Base-by-base conservation (phyloP, 208 protist genomes). In the Trypanosoma mega region DNA sequence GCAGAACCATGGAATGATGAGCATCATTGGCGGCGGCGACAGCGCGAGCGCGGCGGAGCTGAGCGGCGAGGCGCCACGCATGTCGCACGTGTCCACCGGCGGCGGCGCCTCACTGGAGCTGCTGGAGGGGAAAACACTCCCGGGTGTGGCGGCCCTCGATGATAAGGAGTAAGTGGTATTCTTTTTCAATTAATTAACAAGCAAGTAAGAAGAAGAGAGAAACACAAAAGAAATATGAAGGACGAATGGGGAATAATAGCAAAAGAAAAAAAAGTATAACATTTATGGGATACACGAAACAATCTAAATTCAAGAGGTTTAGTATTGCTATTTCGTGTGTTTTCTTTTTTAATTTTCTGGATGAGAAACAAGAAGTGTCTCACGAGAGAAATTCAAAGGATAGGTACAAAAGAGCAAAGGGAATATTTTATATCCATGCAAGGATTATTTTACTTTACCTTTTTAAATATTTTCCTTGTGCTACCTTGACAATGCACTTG, bases 81-180 rank as follows among this genome's bases (percentile, higher is more conserved):
- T 99, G 50, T 93, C 81, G 47, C 98, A 99, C 75, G 92, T 99
- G 30, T 97, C 85, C 34, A 99, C 99, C 54, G 99, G 99, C 57
- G 99, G 99, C 56, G 99, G 98, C 68, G 99, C 98, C 8, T 98
- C 94, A 11, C 89, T 99, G 37, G 98, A 99, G 85, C 92, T 99
- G 33, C 92, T 99, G 6, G 98, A 99, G 80, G 98, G 98, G 55
- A 94, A 93, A 72, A 77, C 77, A 36, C 79, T 98, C 7, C 96
- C 95, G 33, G 96, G 95, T 59, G 87, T 98, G 18, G 77, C 80
- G 39, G 74, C 90, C 47, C 82, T 98, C 37, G 76, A 78, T 24
- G 64, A 87, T 50, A 87, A 85, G 76, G 54, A 87, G 62, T 64
- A 45, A 60, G 46, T 98, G 97, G 72, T 98, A 99, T 79, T 98